Evolutionary conservation across 1,139 yeast species (phyloP).

Genomic region (Geotrichum reessii): DNA sequence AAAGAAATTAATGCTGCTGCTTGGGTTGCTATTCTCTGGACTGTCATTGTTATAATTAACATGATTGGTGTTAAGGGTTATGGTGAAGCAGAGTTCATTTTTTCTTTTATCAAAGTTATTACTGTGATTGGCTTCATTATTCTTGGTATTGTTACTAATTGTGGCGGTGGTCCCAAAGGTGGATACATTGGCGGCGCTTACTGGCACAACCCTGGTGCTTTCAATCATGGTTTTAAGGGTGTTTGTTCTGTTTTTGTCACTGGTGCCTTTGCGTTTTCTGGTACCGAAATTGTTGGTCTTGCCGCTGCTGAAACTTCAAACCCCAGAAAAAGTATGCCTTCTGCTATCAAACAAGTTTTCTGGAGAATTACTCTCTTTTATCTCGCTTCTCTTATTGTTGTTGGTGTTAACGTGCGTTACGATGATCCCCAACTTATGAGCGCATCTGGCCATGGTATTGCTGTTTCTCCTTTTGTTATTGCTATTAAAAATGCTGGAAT

Average conservation of each 20-base stretch:
- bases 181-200: constrained; percentile 54
- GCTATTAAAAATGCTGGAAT: constrained; percentile 57
- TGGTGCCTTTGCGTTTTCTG: constrained; percentile 83
- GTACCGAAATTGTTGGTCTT: constrained; percentile 72
- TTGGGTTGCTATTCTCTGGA: constrained; percentile 59
- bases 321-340: constrained; percentile 61
- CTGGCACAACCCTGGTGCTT: constrained; percentile 64
- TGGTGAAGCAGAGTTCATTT: constrained; percentile 66
- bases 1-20: constrained; percentile 55
- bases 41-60: constrained; percentile 52
- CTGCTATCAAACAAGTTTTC: constrained; percentile 62
- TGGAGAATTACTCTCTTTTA: constrained; percentile 69
- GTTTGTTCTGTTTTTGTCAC: constrained; percentile 71
- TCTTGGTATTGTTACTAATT: constrained; percentile 50
- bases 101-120: constrained; percentile 53
- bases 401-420: constrained; percentile 64
- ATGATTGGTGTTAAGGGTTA: constrained; percentile 67
- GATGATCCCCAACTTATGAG: constrained; percentile 45
- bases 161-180: constrained; percentile 63
- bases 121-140: constrained; percentile 62
- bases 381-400: constrained; percentile 51
- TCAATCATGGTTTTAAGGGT: constrained; percentile 66
- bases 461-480: constrained; percentile 71
- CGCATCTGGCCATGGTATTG: constrained; percentile 46
- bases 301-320: constrained; percentile 78